A percentile compares a stretch with the other conserved stretches of the same genome.
These are phyloP conservation scores for Tillandsia fasciculata DNA, from an alignment of 176 grass and related monocot species.

Conservation along the genomic window DNA sequence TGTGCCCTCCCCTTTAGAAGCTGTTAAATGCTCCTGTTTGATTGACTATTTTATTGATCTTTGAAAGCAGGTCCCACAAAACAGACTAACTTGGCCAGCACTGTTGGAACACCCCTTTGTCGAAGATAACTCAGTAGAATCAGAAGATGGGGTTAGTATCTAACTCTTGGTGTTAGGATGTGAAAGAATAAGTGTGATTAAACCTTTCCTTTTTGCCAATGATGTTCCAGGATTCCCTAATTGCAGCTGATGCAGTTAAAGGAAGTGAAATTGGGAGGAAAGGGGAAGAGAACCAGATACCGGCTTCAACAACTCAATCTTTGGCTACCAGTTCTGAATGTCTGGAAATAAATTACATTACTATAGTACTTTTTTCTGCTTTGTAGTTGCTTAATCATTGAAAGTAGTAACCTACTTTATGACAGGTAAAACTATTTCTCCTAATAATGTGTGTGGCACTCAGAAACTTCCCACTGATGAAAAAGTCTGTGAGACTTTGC, in stretches of 20 bases:
- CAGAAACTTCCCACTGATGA: background rate
- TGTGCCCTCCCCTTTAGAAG: background rate
- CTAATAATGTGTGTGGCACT: constrained; percentile 11
- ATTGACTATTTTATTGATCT: background rate
- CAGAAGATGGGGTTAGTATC: constrained; percentile 25
- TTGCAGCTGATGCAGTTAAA: constrained; percentile 29
- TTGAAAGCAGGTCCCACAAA: constrained; percentile 57
- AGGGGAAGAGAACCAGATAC: constrained; percentile 23
- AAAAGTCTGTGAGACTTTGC: background rate
- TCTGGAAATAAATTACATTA: constrained; percentile 6
- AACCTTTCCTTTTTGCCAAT: constrained; percentile 3
- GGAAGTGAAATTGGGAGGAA: constrained; percentile 16
- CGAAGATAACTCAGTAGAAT: constrained; percentile 50
- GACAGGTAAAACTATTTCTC: constrained; percentile 31
- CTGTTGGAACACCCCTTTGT: constrained; percentile 93
- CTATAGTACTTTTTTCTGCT: background rate
- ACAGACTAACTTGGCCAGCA: constrained; percentile 84
- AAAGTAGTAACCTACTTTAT: constrained; percentile 13
- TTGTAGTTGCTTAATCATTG: background rate
- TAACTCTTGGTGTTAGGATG: constrained; percentile 1
- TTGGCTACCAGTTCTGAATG: constrained; percentile 20
- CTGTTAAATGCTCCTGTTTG: background rate
- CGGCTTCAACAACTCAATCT: constrained; percentile 20
- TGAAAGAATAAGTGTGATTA: background rate
- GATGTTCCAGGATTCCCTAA: constrained; percentile 22